Percentiles rank a stretch among this genome's conserved stretches.
phyloP scores from a whole-genome alignment of 2,329 filamentous ascomycete species.

The Xenoacremonium recifei region DNA sequence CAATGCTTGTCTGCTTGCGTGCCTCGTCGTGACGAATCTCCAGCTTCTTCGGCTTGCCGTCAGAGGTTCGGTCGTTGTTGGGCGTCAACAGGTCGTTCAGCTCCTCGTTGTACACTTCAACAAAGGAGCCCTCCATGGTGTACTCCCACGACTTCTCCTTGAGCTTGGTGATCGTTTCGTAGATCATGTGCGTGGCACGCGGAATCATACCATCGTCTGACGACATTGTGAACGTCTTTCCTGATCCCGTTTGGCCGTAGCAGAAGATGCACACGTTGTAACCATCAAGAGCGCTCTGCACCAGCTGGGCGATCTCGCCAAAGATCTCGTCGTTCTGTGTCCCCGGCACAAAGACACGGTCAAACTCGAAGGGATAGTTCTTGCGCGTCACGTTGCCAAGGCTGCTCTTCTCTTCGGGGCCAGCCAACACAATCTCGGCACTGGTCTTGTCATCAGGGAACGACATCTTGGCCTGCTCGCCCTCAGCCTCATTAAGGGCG shows the following conservation, averaged over 20 bases:
- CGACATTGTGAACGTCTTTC: conserved; percentile 97
- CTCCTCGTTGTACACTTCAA: conserved; percentile 98
- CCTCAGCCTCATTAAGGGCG: conserved; percentile 56
- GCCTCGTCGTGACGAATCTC: conserved; percentile 85
- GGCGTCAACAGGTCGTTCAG: conserved; percentile 79
- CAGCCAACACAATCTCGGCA: conserved; percentile 81
- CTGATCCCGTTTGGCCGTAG: conserved; percentile 95
- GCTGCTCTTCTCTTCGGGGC: conserved; percentile 80
- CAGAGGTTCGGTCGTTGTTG: conserved; percentile 55
- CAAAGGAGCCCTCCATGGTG: conserved; percentile 89
- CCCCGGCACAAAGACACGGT: conserved; percentile 81
- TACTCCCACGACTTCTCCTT: conserved; percentile 94
- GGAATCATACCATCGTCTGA: conserved; percentile 92
- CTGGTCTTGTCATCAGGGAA: conserved; percentile 84
- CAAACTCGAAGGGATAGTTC: conserved; percentile 84
- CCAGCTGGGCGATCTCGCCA: conserved; percentile 92
- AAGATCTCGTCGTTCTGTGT: conserved; percentile 86
- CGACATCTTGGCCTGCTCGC: conserved; percentile 68
- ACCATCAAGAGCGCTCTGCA: conserved; percentile 92
- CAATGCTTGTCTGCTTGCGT: conserved; percentile 78
- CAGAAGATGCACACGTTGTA: conserved; percentile 99
- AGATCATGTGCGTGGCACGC: conserved; percentile 88
- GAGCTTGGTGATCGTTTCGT: conserved; percentile 78
- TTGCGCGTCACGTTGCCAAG: conserved; percentile 74
- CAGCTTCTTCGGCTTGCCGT: conserved; percentile 75